Conservation (phyloP, 352 stramenopile genomes). For the Phytopythium cucurbitacearum region DNA sequence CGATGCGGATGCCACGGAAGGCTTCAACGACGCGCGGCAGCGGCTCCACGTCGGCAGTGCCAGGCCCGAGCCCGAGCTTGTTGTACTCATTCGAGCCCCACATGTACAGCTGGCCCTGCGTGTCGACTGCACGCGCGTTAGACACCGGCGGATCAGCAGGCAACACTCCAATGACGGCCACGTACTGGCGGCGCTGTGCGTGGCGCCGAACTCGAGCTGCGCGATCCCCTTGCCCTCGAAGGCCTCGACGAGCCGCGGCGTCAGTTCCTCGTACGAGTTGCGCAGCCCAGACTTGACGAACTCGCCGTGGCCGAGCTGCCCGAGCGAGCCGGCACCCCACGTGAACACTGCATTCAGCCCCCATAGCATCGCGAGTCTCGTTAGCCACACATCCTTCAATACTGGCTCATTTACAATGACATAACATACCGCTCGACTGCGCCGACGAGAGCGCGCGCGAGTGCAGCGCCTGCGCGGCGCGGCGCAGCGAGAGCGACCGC, state of each 20-base stretch:
- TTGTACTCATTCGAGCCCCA: constrained; percentile 91
- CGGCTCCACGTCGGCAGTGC: constrained; percentile 40
- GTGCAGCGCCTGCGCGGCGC: constrained; percentile 7
- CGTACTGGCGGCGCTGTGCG: constrained; percentile 78
- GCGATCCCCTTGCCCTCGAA: constrained; percentile 62
- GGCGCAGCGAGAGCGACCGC: constrained; percentile 9
- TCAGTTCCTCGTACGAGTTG: constrained; percentile 81
- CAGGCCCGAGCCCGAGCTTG: constrained; percentile 61
- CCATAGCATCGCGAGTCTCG: background rate
- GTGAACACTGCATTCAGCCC: constrained; percentile 45
- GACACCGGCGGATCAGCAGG: background rate
- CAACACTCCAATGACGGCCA: constrained; percentile 4
- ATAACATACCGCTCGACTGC: constrained; percentile 54
- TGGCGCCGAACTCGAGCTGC: constrained; percentile 70
- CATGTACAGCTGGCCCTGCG: constrained; percentile 59
- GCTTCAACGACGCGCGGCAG: constrained; percentile 62
- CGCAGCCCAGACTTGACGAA: constrained; percentile 85
- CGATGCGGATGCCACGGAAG: constrained; percentile 66
- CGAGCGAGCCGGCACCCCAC: constrained; percentile 83
- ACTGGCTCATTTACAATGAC: too few relatives aligned
- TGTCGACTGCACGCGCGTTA: constrained; percentile 42
- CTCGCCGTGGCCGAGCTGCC: constrained; percentile 74
- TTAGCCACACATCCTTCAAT: too few relatives aligned
- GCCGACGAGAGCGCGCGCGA: constrained; percentile 35
- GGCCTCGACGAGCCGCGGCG: constrained; percentile 62